These are phyloP conservation scores for Schizosaccharomyces osmophilus DNA, from an alignment of 805 yeast species.

Conservation along the genomic window DNA sequence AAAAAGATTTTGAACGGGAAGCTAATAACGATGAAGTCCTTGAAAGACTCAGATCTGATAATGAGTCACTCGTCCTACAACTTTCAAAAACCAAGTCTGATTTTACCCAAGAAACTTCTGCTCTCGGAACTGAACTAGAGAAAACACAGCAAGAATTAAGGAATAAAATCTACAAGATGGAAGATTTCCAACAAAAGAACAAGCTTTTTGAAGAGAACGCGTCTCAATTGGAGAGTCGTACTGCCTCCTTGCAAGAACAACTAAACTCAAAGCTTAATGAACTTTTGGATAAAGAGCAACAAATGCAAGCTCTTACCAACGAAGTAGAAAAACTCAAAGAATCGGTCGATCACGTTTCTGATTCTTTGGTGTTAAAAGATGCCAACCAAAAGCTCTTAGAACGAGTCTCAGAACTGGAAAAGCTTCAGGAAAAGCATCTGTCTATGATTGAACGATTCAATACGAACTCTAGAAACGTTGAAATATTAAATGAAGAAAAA, in stretches of 20 bases:
- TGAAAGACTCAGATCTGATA: not conserved
- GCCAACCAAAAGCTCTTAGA: not conserved
- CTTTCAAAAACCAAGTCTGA: too few species aligned
- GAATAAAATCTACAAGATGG: not conserved
- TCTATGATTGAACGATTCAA: constrained; percentile 19
- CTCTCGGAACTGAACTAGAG: not conserved
- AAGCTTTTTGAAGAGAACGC: not conserved
- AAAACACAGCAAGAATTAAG: not conserved
- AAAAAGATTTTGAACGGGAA: not conserved
- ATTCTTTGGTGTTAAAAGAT: not conserved
- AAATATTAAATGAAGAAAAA: constrained; percentile 31
- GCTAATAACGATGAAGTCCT: not conserved
- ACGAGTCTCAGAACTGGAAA: not conserved
- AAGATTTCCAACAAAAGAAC: not conserved
- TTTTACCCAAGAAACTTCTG: not conserved
- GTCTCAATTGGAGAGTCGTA: not conserved
- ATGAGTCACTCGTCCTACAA: not conserved
- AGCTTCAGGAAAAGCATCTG: not conserved
- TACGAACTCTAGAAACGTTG: constrained; percentile 21
- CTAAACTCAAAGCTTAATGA: not conserved
- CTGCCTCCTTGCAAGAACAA: not conserved
- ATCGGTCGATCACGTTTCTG: not conserved
- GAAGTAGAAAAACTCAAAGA: not conserved
- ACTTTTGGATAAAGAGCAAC: not conserved
- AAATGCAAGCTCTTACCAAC: not conserved